Evolutionary conservation across 371 early-diverging fungal species (phyloP).

Genomic region (Rhizopus sp.): DNA sequence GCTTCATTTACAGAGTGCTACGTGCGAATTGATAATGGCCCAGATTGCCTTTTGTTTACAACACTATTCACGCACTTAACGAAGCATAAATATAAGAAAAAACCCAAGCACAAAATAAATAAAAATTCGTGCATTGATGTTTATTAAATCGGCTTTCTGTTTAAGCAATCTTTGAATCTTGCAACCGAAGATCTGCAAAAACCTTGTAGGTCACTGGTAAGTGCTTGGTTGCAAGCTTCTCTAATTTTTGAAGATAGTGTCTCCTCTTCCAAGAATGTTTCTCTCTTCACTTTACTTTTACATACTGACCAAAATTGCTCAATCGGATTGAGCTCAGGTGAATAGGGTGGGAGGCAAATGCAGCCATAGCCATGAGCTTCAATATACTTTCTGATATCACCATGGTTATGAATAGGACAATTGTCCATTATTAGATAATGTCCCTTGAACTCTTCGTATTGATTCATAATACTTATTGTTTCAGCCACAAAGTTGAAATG

Average conservation of each 20-base stretch:
- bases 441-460: slow-evolving; percentile 1
- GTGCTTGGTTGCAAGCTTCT: too few relatives aligned
- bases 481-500: slow-evolving; percentile 9
- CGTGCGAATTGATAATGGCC: not conserved
- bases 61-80: too few relatives aligned
- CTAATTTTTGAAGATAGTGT: slow-evolving; percentile 11
- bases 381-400: too few relatives aligned
- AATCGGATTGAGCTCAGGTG: slow-evolving; percentile 24
- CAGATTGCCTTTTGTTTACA: too few relatives aligned
- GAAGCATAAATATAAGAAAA: too few relatives aligned
- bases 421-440: slow-evolving; percentile 13
- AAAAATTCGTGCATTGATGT: slow-evolving; percentile 3
- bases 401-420: slow-evolving; percentile 2
- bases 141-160: slow-evolving; percentile 4
- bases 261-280: slow-evolving; percentile 12
- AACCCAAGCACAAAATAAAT: too few relatives aligned
- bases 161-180: slow-evolving; percentile 12
- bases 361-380: slow-evolving; percentile 5
- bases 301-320: too few relatives aligned
- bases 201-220: slow-evolving; percentile 10
- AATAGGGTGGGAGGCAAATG: slow-evolving; percentile 21
- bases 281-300: slow-evolving; percentile 19
- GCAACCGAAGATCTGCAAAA: slow-evolving; percentile 8
- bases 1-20: not conserved
- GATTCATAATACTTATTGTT: slow-evolving; percentile 8